phyloP scores from a whole-genome alignment of 495 filamentous ascomycete genomes.

The Penicillium taxi region DNA sequence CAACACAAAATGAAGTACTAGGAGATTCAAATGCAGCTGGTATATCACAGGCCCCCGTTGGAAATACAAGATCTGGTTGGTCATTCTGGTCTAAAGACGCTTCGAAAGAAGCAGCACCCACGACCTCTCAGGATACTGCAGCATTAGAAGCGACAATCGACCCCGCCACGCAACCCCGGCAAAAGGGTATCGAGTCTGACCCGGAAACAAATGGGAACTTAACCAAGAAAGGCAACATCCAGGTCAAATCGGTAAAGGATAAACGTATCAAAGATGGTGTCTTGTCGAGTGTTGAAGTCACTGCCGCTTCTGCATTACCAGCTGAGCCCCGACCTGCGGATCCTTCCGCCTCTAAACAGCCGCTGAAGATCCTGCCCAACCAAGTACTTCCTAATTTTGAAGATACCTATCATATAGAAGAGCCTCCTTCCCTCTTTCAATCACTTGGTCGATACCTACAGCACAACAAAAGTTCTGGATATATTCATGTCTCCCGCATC shows the following conservation, averaged over 20 bases:
- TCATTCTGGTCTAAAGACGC: conserved; percentile 75
- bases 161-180: conserved; percentile 25
- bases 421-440: conserved; percentile 63
- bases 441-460: conserved; percentile 61
- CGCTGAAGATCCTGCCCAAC: conserved; percentile 47
- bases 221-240: conserved; percentile 36
- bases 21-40: conserved; percentile 29
- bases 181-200: conserved; percentile 11
- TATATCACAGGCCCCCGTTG: conserved; percentile 30
- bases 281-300: conserved; percentile 24
- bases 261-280: conserved; percentile 25
- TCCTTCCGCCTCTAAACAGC: conserved; percentile 32
- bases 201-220: conserved; percentile 32
- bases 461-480: conserved; percentile 49
- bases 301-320: conserved; percentile 22
- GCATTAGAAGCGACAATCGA: conserved; percentile 62
- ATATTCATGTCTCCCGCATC: conserved; percentile 65
- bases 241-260: conserved; percentile 41
- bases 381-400: conserved; percentile 61
- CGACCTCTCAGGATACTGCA: conserved; percentile 37
- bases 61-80: conserved; percentile 54
- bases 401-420: conserved; percentile 57
- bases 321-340: conserved; percentile 24
- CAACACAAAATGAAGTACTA: conserved; percentile 15
- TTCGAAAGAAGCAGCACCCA: conserved; percentile 31